A percentile compares a stretch with the other conserved stretches of the same genome.
Evolutionary conservation across 495 filamentous ascomycete species (phyloP).

Genomic region (Aspergillus ellipticus): DNA sequence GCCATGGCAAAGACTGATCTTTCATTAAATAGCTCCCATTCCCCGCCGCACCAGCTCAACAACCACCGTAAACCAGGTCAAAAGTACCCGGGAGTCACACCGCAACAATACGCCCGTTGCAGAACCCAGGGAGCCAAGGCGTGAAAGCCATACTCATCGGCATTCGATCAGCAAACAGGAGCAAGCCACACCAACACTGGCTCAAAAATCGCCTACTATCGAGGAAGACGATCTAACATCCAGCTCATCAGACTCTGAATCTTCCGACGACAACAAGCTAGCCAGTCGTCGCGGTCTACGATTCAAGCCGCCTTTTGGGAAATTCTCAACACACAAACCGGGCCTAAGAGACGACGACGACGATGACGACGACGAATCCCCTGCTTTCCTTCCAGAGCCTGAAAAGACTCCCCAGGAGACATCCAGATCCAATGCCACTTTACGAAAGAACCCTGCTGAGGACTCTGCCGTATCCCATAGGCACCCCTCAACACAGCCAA

Average conservation of each 20-base stretch:
- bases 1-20: neutral
- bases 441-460: slow-evolving; percentile 38
- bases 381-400: slow-evolving; percentile 66
- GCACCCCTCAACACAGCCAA: slow-evolving; percentile 23
- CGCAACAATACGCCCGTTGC: slow-evolving; percentile 45
- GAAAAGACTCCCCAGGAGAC: slow-evolving; percentile 19
- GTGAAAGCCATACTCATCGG: slow-evolving; percentile 33
- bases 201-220: slow-evolving; percentile 31
- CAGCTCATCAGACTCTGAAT: slow-evolving; percentile 43
- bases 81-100: slow-evolving; percentile 27
- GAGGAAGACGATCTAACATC: slow-evolving; percentile 35
- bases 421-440: slow-evolving; percentile 56
- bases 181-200: slow-evolving; percentile 19
- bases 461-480: slow-evolving; percentile 42
- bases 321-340: slow-evolving; percentile 35
- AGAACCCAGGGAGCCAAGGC: slow-evolving; percentile 33
- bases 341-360: slow-evolving; percentile 38
- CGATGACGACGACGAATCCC: slow-evolving; percentile 52
- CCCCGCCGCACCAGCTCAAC: slow-evolving; percentile 54
- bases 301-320: slow-evolving; percentile 37
- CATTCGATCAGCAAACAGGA: slow-evolving; percentile 30
- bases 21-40: slow-evolving; percentile 13
- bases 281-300: slow-evolving; percentile 20
- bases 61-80: slow-evolving; percentile 47
- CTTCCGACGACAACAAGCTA: slow-evolving; percentile 55